Evolutionary conservation across 768 basidiomycete species (phyloP), one percentile per base, ranked within the genome.

Genomic region (Symmetrospora coprosmae): DNA sequence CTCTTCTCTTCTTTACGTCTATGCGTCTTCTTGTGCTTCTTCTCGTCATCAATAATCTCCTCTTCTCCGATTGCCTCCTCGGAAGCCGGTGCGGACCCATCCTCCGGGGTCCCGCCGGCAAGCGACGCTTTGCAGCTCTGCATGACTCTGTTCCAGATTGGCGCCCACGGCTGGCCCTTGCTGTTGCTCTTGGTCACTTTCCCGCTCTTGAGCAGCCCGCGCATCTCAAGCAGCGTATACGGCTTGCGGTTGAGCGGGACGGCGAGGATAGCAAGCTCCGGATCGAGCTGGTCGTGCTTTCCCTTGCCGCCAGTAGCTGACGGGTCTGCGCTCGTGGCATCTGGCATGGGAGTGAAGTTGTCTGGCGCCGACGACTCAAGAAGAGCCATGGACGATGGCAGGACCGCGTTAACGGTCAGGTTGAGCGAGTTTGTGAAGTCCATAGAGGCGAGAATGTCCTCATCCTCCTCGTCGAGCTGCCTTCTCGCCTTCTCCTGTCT

Each of bases 61-160:
- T 67, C 63, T 65, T 34, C 38, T 28, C 61, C 50, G 73, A 73
- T 78, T 16, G 76, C 77, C 28, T 80, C 71, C 46, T 74, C 69
- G 25, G 75, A 73, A 39, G n/a, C n/a, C n/a, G n/a, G n/a, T n/a
- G n/a, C n/a, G n/a, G n/a, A n/a, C n/a, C n/a, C n/a, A n/a, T n/a
- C n/a, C n/a, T 78, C 71, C 11, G 73, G 62, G 19, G 92, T 67
- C 5, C 91, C 91, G 1, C 82, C 90, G 66, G 94, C 89, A 1
- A 83, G 43, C 4, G 28, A 28, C 28, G 43, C 39, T 25, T 58
- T 23, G 27, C 61, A 62, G n/a, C 30, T 46, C 58, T 43, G 28
- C 58, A 60, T 56, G 25, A 47, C 62, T n/a, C 35, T 49, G 43
- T 64, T 64, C 58, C 58, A 64, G 21, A 51, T 46, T 19, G 39